These are phyloP conservation scores for Colletotrichum horii DNA, from an alignment of 2,329 filamentous ascomycete species.

Conservation along the genomic window DNA sequence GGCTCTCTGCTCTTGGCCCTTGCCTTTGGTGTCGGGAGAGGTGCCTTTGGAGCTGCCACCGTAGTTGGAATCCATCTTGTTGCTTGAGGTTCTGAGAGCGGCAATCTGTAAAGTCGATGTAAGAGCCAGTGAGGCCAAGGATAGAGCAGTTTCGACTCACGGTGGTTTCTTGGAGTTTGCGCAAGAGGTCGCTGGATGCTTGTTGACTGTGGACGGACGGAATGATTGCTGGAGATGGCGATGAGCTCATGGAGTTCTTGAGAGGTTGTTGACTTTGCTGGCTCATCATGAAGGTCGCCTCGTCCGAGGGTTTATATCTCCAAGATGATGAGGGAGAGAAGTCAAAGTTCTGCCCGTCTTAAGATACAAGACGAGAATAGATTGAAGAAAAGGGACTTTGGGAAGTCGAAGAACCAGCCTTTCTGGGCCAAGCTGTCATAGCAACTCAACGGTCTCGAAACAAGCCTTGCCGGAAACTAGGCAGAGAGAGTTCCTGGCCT, in stretches of 20 bases:
- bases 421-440: not conserved
- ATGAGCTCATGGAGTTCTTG: not conserved
- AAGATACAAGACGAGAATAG: not conserved
- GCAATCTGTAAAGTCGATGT: not conserved
- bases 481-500: slow-evolving; percentile 8
- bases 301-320: slow-evolving; percentile 11
- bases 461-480: not conserved
- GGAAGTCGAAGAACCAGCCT: not conserved
- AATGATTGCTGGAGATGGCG: not conserved
- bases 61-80: slow-evolving; percentile 11
- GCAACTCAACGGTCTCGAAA: not conserved
- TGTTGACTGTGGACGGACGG: not conserved
- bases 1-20: not conserved
- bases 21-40: slow-evolving; percentile 15
- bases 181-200: slow-evolving; percentile 7
- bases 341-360: not conserved
- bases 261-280: not conserved
- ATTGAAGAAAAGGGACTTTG: slow-evolving; percentile 14
- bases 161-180: slow-evolving; percentile 17
- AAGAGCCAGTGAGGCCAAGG: not conserved
- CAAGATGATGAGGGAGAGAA: not conserved
- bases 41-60: slow-evolving; percentile 21
- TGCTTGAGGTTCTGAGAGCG: slow-evolving; percentile 1
- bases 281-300: slow-evolving; percentile 13
- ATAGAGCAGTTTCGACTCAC: not conserved